phyloP scores from a whole-genome alignment of 208 protist species.

The Perkinsela sp. region DNA sequence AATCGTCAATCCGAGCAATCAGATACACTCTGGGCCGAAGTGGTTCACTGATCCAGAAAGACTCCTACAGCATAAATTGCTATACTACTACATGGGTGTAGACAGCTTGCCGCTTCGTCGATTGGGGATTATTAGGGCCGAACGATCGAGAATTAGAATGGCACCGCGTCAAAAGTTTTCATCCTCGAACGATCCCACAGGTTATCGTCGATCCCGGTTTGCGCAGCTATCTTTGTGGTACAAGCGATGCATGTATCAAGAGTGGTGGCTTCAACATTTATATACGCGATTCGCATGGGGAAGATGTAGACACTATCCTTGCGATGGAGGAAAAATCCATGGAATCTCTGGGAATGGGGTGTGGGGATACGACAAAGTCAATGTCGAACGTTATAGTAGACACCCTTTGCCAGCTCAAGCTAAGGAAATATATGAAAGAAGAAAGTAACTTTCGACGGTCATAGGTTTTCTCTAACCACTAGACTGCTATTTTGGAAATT shows the following conservation, averaged over 20 bases:
- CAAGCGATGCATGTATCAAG: conserved; percentile 57
- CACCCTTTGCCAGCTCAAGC: conserved; percentile 34
- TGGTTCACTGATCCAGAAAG: conserved; percentile 57
- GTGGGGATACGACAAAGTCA: conserved; percentile 43
- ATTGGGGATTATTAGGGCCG: conserved; percentile 41
- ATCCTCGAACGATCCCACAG: conserved; percentile 31
- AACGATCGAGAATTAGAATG: conserved; percentile 38
- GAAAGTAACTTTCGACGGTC: conserved; percentile 31
- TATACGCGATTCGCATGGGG: conserved; percentile 53
- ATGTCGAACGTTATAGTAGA: conserved; percentile 53
- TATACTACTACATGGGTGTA: conserved; percentile 59
- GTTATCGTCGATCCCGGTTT: conserved; percentile 35
- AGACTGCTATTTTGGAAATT: no score
- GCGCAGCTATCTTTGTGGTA: conserved; percentile 52
- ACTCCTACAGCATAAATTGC: conserved; percentile 45
- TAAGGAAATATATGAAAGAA: conserved; percentile 48
- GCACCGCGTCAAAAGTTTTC: conserved; percentile 14
- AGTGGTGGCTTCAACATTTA: conserved; percentile 58
- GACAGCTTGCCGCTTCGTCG: conserved; percentile 52
- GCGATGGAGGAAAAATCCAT: conserved; percentile 43
- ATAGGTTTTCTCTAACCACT: no score
- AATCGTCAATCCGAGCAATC: conserved; percentile 16
- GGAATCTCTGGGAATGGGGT: conserved; percentile 50
- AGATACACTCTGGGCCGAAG: conserved; percentile 37
- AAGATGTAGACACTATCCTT: conserved; percentile 40